phyloP scores from a whole-genome alignment of 805 yeast species.

The Candida chilensis region DNA sequence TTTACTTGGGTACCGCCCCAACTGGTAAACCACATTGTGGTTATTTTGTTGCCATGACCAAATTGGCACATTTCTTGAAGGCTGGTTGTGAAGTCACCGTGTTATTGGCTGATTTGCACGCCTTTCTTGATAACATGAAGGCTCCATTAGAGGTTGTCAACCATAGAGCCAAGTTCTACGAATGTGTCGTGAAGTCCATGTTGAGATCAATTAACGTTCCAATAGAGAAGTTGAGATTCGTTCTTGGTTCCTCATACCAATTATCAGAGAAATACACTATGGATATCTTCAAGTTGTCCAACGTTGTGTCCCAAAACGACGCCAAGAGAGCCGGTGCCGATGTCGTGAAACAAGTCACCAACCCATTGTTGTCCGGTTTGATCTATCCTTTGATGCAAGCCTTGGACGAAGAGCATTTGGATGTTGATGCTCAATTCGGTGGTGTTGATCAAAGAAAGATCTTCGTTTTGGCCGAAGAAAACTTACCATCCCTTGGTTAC shows the following conservation, averaged over 20 bases:
- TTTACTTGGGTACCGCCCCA: slow-evolving; percentile 99
- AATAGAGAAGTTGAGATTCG: slow-evolving; percentile 77
- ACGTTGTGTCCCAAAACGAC: slow-evolving; percentile 84
- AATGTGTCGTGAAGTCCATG: slow-evolving; percentile 72
- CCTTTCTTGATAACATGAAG: slow-evolving; percentile 96
- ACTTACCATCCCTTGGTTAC: slow-evolving; percentile 79
- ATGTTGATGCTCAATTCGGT: slow-evolving; percentile 91
- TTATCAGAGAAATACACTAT: slow-evolving; percentile 66
- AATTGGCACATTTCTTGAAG: slow-evolving; percentile 85
- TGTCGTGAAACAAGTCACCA: slow-evolving; percentile 94
- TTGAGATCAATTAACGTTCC: slow-evolving; percentile 85
- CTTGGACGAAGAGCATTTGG: slow-evolving; percentile 85
- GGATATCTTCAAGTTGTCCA: slow-evolving; percentile 83
- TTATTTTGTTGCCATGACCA: slow-evolving; percentile 96
- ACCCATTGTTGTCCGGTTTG: slow-evolving; percentile 87
- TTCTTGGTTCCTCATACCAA: slow-evolving; percentile 88
- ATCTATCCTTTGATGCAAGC: slow-evolving; percentile 99
- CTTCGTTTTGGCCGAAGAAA: slow-evolving; percentile 94
- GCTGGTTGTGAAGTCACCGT: slow-evolving; percentile 96
- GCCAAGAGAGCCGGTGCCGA: slow-evolving; percentile 99
- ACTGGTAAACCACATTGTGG: slow-evolving; percentile 99
- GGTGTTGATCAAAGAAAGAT: slow-evolving; percentile 99
- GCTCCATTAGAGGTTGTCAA: slow-evolving; percentile 90
- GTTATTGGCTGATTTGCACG: slow-evolving; percentile 90
- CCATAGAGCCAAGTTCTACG: slow-evolving; percentile 87